phyloP scores from a whole-genome alignment of 768 basidiomycete genomes.

The Hypholoma fasciculare region DNA sequence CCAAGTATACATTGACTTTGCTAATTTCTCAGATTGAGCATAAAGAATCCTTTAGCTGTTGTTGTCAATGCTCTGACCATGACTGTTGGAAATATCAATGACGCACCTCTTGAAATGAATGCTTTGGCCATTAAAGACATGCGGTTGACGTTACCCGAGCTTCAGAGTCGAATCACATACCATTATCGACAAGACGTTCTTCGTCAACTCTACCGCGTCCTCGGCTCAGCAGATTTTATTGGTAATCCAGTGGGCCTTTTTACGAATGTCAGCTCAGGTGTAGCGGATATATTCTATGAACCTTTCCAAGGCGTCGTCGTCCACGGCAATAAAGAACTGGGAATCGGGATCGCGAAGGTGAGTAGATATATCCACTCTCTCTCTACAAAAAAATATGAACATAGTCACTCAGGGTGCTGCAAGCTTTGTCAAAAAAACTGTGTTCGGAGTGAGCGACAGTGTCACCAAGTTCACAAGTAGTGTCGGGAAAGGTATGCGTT shows the following conservation, averaged over 20 bases:
- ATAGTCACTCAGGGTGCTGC: conserved; percentile 74
- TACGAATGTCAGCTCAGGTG: conserved; percentile 96
- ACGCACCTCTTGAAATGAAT: conserved; percentile 92
- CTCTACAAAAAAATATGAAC: background rate
- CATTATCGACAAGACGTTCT: conserved; percentile 95
- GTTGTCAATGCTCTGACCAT: conserved; percentile 94
- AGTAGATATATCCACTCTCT: background rate
- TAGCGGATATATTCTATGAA: conserved; percentile 98
- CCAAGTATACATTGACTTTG: conserved; percentile 5
- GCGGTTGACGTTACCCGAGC: conserved; percentile 80
- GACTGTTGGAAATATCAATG: conserved; percentile 96
- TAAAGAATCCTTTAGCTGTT: conserved; percentile 90
- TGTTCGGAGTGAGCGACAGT: conserved; percentile 94
- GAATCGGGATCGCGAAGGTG: conserved; percentile 93
- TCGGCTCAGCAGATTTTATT: conserved; percentile 98
- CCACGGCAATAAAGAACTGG: conserved; percentile 93
- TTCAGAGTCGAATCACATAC: conserved; percentile 81
- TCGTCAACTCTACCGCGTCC: conserved; percentile 91
- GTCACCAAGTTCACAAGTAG: conserved; percentile 98
- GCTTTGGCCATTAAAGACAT: conserved; percentile 94
- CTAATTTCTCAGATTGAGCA: conserved; percentile 51
- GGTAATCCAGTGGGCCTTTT: conserved; percentile 97
- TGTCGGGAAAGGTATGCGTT: conserved; percentile 80
- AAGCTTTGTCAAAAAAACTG: conserved; percentile 98
- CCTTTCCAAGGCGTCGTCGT: conserved; percentile 96